phyloP scores from a whole-genome alignment of 805 yeast genomes.

The Spathaspora girioi region DNA sequence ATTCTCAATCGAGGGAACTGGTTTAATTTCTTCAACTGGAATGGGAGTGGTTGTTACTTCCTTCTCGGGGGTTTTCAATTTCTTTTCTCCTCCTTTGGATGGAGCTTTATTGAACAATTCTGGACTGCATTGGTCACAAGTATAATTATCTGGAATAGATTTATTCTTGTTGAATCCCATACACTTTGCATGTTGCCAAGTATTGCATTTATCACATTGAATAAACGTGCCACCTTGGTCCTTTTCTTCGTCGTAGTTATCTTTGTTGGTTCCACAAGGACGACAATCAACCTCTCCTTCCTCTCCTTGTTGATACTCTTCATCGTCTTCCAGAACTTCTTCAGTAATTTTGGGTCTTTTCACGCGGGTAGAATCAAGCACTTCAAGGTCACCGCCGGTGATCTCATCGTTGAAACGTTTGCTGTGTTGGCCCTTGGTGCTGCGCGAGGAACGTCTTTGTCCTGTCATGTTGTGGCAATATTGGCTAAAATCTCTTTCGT shows the following conservation, averaged over 20 bases:
- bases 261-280: constrained; percentile 59
- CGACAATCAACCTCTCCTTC: constrained; percentile 52
- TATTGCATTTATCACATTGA: constrained; percentile 60
- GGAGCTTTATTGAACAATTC: constrained; percentile 1
- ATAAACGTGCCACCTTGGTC: constrained; percentile 51
- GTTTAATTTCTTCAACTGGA: not conserved
- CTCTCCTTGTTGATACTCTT: constrained; percentile 13
- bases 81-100: not conserved
- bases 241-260: constrained; percentile 53
- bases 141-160: constrained; percentile 45
- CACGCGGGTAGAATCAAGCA: not conserved
- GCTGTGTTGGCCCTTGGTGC: constrained; percentile 39
- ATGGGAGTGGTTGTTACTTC: not conserved
- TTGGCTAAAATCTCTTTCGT: constrained; percentile 18
- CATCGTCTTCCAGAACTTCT: constrained; percentile 10
- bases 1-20: constrained; percentile 7
- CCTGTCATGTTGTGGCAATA: constrained; percentile 11
- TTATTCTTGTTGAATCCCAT: constrained; percentile 45
- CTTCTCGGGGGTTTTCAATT: not conserved
- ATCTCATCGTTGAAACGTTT: constrained; percentile 21
- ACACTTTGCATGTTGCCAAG: constrained; percentile 73
- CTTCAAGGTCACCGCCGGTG: not conserved
- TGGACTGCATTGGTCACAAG: constrained; percentile 48
- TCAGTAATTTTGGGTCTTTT: constrained; percentile 1
- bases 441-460: constrained; percentile 31